Base-by-base conservation (phyloP, 2,329 filamentous ascomycete species). In the Fusarium pilosicola region DNA sequence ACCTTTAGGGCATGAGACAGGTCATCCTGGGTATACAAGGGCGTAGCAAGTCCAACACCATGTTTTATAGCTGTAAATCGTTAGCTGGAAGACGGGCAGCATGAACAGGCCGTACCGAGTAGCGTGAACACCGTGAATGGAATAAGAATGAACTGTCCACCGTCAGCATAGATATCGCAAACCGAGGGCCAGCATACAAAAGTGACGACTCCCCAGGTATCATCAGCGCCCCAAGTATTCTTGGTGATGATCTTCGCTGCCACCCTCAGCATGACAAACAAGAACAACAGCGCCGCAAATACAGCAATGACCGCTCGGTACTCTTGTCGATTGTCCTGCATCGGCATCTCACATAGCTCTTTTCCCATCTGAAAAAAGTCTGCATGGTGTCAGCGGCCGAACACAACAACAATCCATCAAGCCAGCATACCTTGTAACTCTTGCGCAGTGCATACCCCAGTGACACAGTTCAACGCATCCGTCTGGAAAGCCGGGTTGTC, bases 341-440 rank as follows among this genome's bases (percentile, higher is more conserved):
- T 3, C 0, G 45, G 39, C 6, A 52, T 22, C 1, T 38, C 1
- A 0, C 65, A 68, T 1, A 67, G 9, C 10, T 32, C 8, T 4
- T 20, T 20, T 4, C 57, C 52, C 14, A 67, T 18, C 0, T 18
- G n/a, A 0, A 42, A 5, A 9, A 61, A 51, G 6, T 17, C 64
- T 67, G 2, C 3, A 18, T 1, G 0, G 8, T 12, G 3, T 67
- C 17, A 61, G n/a, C 15, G 2, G 2, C 14, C 20, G 6, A 18
- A 9, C 14, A 17, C 10, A 30, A 0, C 0, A 1, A 13, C 0
- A 3, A 17, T 9, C 3, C 22, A 22, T 7, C 5, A 20, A 9
- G 30, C 30, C 30, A 30, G 10, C 12, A 7, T 17, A 34, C 39
- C 24, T 38, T 18, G 18, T 11, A 58, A 0, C 18, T 36, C 41